Evolutionary conservation across 306 rosid genomes (phyloP).

Genomic region (Begonia masoniana): DNA sequence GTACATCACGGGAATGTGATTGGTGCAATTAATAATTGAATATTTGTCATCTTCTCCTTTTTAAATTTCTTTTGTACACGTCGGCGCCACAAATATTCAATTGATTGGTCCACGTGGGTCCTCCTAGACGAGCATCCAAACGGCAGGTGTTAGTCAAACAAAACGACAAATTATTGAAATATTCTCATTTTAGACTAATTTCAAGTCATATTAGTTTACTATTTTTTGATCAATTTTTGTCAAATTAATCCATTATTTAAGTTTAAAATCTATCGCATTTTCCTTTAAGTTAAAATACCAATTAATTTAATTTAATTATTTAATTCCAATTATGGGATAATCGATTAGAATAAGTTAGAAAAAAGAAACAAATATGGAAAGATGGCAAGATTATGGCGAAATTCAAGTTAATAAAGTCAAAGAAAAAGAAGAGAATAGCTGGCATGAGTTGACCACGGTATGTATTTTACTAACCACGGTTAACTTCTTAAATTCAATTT

Average conservation of each 20-base stretch:
- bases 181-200: no score
- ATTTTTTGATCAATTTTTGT: no score
- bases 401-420: no score
- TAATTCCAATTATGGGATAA: no score
- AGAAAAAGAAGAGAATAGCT: background rate
- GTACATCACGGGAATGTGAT: no score
- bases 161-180: no score
- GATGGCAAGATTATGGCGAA: no score
- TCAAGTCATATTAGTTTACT: no score
- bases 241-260: no score
- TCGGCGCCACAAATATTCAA: background rate
- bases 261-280: no score
- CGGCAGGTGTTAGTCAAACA: conserved; percentile 15
- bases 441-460: conserved; percentile 12
- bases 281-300: no score
- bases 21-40: background rate
- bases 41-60: background rate
- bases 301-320: no score
- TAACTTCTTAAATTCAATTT: conserved; percentile 10
- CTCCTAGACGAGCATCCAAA: conserved; percentile 15
- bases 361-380: background rate
- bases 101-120: conserved; percentile 14
- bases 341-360: background rate
- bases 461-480: background rate
- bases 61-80: conserved; percentile 7